Evolutionary conservation across 2,329 filamentous ascomycete genomes (phyloP).

Genomic region (Aspergillus puulaauensis): DNA sequence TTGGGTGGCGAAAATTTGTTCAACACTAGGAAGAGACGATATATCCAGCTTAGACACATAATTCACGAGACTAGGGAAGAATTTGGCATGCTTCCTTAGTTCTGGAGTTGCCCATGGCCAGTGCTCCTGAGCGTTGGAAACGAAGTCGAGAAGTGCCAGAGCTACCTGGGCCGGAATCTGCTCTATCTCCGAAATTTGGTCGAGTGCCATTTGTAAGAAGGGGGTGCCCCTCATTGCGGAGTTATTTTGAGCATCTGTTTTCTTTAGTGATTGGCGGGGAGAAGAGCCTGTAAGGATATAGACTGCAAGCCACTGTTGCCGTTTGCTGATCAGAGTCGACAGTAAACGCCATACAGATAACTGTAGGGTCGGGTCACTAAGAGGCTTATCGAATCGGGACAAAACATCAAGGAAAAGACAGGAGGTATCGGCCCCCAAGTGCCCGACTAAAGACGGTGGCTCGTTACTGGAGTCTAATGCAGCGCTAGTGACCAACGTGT

Average conservation of each 20-base stretch:
- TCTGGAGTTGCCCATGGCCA: slow-evolving; percentile 93
- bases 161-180: slow-evolving; percentile 65
- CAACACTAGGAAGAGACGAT: slow-evolving; percentile 46
- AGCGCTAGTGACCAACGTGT: slow-evolving; percentile 70
- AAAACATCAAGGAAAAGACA: slow-evolving; percentile 81
- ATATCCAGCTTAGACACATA: slow-evolving; percentile 65
- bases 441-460: slow-evolving; percentile 89
- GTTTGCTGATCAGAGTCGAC: slow-evolving; percentile 79
- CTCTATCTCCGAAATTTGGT: slow-evolving; percentile 65
- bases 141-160: slow-evolving; percentile 78
- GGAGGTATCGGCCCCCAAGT: slow-evolving; percentile 77
- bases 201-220: slow-evolving; percentile 72
- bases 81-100: slow-evolving; percentile 69
- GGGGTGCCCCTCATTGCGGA: slow-evolving; percentile 57
- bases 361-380: slow-evolving; percentile 64
- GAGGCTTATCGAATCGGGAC: slow-evolving; percentile 72
- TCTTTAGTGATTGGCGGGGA: slow-evolving; percentile 70
- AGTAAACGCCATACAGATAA: slow-evolving; percentile 80
- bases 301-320: slow-evolving; percentile 95
- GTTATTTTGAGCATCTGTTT: slow-evolving; percentile 48
- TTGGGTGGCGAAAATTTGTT: slow-evolving; percentile 60
- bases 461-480: slow-evolving; percentile 64
- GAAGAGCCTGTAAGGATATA: slow-evolving; percentile 87
- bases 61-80: slow-evolving; percentile 69
- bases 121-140: slow-evolving; percentile 84